Evolutionary conservation across 345 rosid species (phyloP), one percentile per base, ranked within the genome.

Genomic region (Conringia planisiliqua): DNA sequence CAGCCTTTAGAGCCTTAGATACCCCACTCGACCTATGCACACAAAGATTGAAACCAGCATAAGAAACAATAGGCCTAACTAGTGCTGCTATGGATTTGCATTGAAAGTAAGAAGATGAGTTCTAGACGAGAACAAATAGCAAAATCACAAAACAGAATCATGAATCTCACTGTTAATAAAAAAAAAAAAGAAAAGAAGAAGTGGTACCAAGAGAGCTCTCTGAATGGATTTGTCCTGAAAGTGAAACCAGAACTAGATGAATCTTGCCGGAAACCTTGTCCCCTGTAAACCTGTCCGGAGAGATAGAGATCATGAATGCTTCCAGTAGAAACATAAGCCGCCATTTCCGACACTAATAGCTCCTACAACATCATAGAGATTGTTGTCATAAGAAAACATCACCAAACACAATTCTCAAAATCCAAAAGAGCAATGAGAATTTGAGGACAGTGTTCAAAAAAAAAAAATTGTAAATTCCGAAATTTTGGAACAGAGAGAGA

Each of bases 171-270:
- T 24, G 59, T 30, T 5, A 30, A 30, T 30, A 30, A 30, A 30
- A 30, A 4, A 27, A 3, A 27, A 27, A 3, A 35, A 62, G 30
- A 66, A 57, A 27, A 27, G 30, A 35, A 62, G 30, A 66, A 57
- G 22, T 63, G 72, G 67, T 84, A 93, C 98, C 97, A 85, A 64
- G 91, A 84, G 26, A 80, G 76, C 4, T 86, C 85, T 75, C 79
- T 85, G 71, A 82, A 85, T 6, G 80, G 62, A 76, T 85, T 80
- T 62, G 86, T 81, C 58, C 29, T 80, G 79, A 85, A 70, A 20
- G 78, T 67, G 64, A 75, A 60, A 59, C 67, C 67, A 40, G 87
- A 74, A 72, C 72, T 67, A 86, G 78, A 63, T 43, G 88, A 79
- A 75, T 75, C 42, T 72, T 69, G 84, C 44, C 59, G 54, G 48